These are phyloP conservation scores for Rugonectria rugulosa DNA, from an alignment of 2,329 filamentous ascomycete genomes.

Conservation along the genomic window DNA sequence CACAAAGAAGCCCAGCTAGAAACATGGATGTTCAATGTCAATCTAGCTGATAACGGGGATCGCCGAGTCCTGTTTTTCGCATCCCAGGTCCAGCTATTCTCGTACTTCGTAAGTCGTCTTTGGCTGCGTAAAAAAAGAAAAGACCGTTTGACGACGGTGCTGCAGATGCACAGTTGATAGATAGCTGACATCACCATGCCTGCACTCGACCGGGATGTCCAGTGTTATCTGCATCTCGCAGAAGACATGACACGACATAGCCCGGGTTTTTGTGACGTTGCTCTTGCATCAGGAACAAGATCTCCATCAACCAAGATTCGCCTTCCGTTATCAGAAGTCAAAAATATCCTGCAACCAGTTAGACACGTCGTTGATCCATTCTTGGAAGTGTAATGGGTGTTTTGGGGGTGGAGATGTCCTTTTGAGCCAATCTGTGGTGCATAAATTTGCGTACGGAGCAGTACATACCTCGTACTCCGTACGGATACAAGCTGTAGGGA, in stretches of 20 bases:
- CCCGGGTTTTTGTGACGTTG: neutral
- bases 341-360: slow-evolving; percentile 3
- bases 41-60: neutral
- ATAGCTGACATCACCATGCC: slow-evolving; percentile 18
- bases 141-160: neutral
- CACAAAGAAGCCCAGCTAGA: neutral
- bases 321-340: no score
- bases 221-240: slow-evolving; percentile 6
- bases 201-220: neutral
- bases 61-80: no score
- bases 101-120: neutral
- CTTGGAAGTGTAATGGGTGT: neutral
- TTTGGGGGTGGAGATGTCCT: neutral
- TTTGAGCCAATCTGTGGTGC: no score
- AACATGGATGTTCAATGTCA: neutral
- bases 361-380: slow-evolving; percentile 8
- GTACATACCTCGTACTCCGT: no score
- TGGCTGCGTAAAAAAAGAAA: neutral
- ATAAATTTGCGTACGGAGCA: no score
- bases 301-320: no score
- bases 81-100: neutral
- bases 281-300: neutral
- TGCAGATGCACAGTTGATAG: neutral
- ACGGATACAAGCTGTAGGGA: no score
- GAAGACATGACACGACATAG: slow-evolving; percentile 3